Evolutionary conservation across 306 rosid genomes (phyloP), one percentile per base, ranked within the genome.

Genomic region (Vigna hirtella): DNA sequence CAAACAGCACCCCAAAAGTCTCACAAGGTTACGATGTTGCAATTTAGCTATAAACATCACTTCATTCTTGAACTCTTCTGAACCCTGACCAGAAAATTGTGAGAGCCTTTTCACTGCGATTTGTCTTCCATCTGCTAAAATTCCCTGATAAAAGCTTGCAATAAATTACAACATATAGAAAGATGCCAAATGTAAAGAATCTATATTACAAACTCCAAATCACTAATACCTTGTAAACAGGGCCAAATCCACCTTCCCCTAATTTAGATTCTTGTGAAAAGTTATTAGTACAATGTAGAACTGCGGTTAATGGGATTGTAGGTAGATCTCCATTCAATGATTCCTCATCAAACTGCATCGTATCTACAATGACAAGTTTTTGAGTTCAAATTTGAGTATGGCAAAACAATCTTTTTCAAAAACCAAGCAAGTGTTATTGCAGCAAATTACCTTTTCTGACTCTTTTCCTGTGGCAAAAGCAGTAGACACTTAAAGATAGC

Each of bases 171-270:
- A 17, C n/a, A 38, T 0, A 9, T 0, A 2, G 10, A 10, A 66
- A 40, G 32, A 14, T 57, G 43, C 16, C 11, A 72, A 47, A 2
- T 11, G 9, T 20, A 66, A 43, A 43, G 34, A 18, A 40, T 18
- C n/a, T 28, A 16, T 49, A 30, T 30, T 30, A 0, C 9, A 28
- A n/a, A 16, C n/a, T 17, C 14, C 10, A 62, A 22, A n/a, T 38
- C 8, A 34, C 7, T 6, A 10, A 11, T 53, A 90, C 92, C 92
- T 85, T 83, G 75, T 81, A 88, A 52, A 90, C 89, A 12, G 80
- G 51, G 15, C 95, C 95, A 79, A 86, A 90, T 26, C 95, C 95
- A 55, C 95, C 95, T 83, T 86, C 83, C 34, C 92, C 90, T 51
- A 88, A 79, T 87, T 83, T 90, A 9, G 65, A 81, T 51, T 63